Conservation (phyloP, 257 asterid genomes). For the Gynochthodes officinalis region DNA sequence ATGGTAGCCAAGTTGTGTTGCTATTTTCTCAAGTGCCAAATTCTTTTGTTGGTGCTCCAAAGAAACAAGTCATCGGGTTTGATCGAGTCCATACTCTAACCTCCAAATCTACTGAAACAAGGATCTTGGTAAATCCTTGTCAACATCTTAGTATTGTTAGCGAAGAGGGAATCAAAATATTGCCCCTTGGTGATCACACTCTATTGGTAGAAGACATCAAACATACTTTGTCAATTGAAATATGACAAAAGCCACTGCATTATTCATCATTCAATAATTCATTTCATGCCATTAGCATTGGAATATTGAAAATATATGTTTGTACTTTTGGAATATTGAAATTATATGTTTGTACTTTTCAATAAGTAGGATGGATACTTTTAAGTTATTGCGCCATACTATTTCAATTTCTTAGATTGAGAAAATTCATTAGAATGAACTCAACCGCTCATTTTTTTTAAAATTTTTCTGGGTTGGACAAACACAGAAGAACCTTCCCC, state of each 20-base stretch:
- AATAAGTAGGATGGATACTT: too few relatives aligned
- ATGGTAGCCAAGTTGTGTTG: constrained; percentile 66
- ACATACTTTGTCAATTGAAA: constrained; percentile 51
- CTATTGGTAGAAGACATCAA: constrained; percentile 45
- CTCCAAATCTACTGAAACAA: constrained; percentile 29
- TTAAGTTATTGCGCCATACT: too few relatives aligned
- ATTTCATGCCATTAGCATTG: background rate
- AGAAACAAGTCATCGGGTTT: constrained; percentile 63
- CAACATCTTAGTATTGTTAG: constrained; percentile 76
- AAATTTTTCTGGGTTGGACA: background rate
- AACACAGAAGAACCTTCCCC: background rate
- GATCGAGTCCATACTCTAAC: constrained; percentile 47
- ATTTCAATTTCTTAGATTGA: too few relatives aligned
- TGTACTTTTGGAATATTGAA: too few relatives aligned
- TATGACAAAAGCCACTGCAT: constrained; percentile 17
- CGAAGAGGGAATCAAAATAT: constrained; percentile 52
- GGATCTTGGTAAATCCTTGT: constrained; percentile 67
- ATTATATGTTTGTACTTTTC: too few relatives aligned
- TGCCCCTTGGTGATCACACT: constrained; percentile 72
- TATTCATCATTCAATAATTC: background rate
- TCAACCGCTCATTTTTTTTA: background rate
- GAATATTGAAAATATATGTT: too few relatives aligned
- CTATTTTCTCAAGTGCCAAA: constrained; percentile 45
- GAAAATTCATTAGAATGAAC: too few relatives aligned
- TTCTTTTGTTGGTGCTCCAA: constrained; percentile 43